Evolutionary conservation across 345 rosid species (phyloP).

Genomic region (Eucalyptus viminalis): DNA sequence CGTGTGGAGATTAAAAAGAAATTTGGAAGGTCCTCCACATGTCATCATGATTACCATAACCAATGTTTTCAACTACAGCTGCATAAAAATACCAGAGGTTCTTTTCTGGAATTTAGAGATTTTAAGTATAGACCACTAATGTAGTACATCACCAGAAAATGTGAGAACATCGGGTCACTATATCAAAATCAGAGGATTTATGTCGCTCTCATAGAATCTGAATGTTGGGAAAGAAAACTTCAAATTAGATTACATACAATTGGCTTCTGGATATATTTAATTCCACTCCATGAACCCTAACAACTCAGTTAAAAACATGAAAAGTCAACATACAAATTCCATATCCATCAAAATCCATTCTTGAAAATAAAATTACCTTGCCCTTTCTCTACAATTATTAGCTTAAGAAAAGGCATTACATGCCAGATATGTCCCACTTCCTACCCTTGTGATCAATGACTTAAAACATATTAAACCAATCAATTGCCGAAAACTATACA

Average conservation of each 20-base stretch:
- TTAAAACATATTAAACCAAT: not conserved
- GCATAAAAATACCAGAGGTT: not conserved
- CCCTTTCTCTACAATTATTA: not conserved
- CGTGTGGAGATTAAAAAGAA: not conserved
- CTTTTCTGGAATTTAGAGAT: not conserved
- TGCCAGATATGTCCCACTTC: not conserved
- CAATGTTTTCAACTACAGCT: not conserved
- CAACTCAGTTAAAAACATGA: not conserved
- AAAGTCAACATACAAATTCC: not conserved
- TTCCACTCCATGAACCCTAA: not conserved
- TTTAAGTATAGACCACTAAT: not conserved
- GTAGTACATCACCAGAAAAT: not conserved
- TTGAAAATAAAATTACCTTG: not conserved
- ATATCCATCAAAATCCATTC: not conserved
- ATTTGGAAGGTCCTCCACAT: not conserved
- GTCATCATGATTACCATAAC: not conserved
- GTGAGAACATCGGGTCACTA: not conserved
- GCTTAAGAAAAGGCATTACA: not conserved
- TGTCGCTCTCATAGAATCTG: not conserved
- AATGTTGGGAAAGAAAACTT: not conserved
- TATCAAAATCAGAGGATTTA: not conserved
- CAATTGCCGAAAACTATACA: not conserved
- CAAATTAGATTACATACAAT: not conserved
- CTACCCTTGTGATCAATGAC: not conserved
- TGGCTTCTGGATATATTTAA: not conserved